Percentiles rank a stretch among this genome's conserved stretches.
Conservation (phyloP, 2,329 filamentous ascomycete genomes). For the Alternaria brassicae region DNA sequence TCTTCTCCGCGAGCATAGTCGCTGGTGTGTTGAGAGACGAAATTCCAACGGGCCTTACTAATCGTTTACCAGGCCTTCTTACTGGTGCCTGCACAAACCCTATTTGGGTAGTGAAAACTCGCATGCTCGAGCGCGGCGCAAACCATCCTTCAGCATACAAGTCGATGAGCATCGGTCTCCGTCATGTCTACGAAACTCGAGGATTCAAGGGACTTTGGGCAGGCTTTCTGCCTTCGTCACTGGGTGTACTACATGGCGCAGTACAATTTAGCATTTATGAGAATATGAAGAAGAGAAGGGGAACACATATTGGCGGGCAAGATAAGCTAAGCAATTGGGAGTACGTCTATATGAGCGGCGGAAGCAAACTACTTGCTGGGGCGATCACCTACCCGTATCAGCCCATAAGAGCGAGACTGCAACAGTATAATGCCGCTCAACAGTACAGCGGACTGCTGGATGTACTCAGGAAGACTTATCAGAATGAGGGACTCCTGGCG, state of each 20-base stretch:
- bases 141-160: constrained; percentile 79
- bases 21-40: constrained; percentile 54
- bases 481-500: constrained; percentile 77
- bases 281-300: constrained; percentile 68
- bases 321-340: constrained; percentile 71
- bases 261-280: constrained; percentile 98
- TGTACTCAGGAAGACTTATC: constrained; percentile 76
- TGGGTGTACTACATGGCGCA: constrained; percentile 90
- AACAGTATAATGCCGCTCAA: constrained; percentile 83
- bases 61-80: constrained; percentile 64
- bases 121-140: constrained; percentile 88
- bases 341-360: constrained; percentile 79
- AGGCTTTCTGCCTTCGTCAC: constrained; percentile 79
- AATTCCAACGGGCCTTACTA: constrained; percentile 6
- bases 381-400: constrained; percentile 93
- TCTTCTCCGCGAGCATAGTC: constrained; percentile 76
- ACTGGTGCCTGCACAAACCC: constrained; percentile 90
- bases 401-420: constrained; percentile 84
- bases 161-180: constrained; percentile 74
- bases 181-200: constrained; percentile 71
- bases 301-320: constrained; percentile 43
- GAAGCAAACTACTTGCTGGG: constrained; percentile 88
- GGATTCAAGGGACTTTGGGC: constrained; percentile 85
- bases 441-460: constrained; percentile 76
- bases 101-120: constrained; percentile 97